phyloP scores from a whole-genome alignment of 345 rosid genomes.

The Eutrema heterophyllum region DNA sequence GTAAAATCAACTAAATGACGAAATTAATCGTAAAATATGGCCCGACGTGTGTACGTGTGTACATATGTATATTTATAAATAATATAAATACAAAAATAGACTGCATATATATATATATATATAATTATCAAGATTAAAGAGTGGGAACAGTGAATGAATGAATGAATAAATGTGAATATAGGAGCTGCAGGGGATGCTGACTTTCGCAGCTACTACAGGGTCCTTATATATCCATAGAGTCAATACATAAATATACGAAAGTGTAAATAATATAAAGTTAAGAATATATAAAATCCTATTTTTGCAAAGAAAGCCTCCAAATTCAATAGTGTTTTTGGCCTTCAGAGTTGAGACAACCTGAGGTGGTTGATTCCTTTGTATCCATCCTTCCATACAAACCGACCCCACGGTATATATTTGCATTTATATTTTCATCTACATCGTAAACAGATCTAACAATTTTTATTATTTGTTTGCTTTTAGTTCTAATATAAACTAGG shows the following conservation, averaged over 20 bases:
- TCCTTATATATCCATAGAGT: background rate
- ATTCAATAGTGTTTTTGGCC: conserved; percentile 13
- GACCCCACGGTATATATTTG: conserved; percentile 38
- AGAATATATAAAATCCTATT: background rate
- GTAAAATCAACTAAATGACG: conserved; percentile 1
- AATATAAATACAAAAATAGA: background rate
- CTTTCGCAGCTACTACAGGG: conserved; percentile 19
- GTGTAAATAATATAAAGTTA: background rate
- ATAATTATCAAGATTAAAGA: background rate
- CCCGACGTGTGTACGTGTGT: conserved; percentile 14
- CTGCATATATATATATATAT: background rate
- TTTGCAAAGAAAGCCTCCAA: background rate
- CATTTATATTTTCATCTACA: conserved; percentile 9
- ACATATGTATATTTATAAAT: background rate
- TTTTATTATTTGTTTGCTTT: background rate
- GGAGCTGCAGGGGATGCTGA: conserved; percentile 26
- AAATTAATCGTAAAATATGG: conserved; percentile 14
- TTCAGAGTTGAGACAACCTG: conserved; percentile 31
- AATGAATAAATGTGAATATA: conserved; percentile 25
- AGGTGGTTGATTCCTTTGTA: conserved; percentile 33
- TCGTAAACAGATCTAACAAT: background rate
- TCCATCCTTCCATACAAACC: conserved; percentile 37
- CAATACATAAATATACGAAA: background rate
- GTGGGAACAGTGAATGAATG: conserved; percentile 16
- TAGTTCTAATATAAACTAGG: background rate